phyloP scores from a whole-genome alignment of 768 basidiomycete genomes.

The Termitomyces sp. region DNA sequence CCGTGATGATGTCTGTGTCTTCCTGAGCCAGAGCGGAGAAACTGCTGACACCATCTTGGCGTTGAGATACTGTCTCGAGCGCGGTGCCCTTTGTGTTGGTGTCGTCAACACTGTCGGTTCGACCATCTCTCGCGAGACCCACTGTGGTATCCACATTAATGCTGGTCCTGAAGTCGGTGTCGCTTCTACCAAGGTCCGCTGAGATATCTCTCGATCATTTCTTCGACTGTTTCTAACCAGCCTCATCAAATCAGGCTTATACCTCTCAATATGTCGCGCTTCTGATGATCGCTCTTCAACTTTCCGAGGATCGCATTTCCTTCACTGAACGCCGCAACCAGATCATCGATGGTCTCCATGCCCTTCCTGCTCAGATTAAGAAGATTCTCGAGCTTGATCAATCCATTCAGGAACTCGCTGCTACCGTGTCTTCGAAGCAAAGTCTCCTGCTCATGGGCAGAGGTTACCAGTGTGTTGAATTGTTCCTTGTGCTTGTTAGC shows the following conservation, averaged over 20 bases:
- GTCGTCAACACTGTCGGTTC: constrained; percentile 99
- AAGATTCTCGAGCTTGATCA: constrained; percentile 77
- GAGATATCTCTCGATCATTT: not conserved
- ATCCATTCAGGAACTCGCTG: constrained; percentile 75
- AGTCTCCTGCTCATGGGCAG: constrained; percentile 95
- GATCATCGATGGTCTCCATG: constrained; percentile 91
- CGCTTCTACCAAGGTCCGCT: constrained; percentile 87
- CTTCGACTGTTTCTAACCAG: not conserved
- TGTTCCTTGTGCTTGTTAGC: not conserved
- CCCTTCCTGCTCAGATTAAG: constrained; percentile 87
- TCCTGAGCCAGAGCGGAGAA: constrained; percentile 97
- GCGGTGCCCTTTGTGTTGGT: constrained; percentile 94
- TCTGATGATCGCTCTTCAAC: constrained; percentile 96
- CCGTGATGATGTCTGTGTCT: constrained; percentile 95
- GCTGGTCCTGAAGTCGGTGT: constrained; percentile 99
- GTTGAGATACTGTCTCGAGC: constrained; percentile 92
- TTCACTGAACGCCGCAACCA: constrained; percentile 85
- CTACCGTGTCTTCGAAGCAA: constrained; percentile 74
- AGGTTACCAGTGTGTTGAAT: constrained; percentile 79
- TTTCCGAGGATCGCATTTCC: constrained; percentile 95
- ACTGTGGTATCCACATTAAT: constrained; percentile 99
- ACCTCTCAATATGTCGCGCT: constrained; percentile 99
- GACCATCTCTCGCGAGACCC: constrained; percentile 95
- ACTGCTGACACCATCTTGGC: constrained; percentile 98
- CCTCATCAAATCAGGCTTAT: constrained; percentile 60